These are phyloP conservation scores for Cladosporium sp. DNA, from an alignment of 2,329 filamentous ascomycete genomes.

Conservation along the genomic window DNA sequence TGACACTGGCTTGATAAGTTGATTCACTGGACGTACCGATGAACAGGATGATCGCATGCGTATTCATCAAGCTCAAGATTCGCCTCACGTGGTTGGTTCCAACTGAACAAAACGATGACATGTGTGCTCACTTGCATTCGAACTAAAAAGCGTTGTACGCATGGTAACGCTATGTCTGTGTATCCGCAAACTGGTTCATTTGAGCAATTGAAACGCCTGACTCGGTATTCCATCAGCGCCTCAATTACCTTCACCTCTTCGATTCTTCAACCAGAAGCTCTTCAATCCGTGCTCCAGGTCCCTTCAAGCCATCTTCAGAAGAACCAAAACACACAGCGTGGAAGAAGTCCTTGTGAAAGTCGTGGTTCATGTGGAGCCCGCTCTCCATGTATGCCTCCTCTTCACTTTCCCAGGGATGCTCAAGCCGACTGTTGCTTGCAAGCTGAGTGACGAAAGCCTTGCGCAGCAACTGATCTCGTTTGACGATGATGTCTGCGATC, in stretches of 20 bases:
- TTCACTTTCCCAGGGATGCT: not conserved
- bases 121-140: not conserved
- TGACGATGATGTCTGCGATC: not conserved
- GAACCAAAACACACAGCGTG: not conserved
- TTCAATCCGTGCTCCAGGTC: not conserved
- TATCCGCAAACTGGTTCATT: not conserved
- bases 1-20: not conserved
- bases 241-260: not conserved
- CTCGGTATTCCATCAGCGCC: not conserved
- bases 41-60: not conserved
- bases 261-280: not conserved
- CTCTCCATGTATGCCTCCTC: not conserved
- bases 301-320: not conserved
- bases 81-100: not conserved
- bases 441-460: not conserved
- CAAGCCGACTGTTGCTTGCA: not conserved
- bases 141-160: not conserved
- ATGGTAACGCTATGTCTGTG: not conserved
- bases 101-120: not conserved
- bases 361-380: not conserved
- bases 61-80: not conserved
- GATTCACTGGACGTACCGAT: not conserved
- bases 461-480: not conserved
- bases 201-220: not conserved
- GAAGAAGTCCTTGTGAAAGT: not conserved